A percentile compares a stretch with the other conserved stretches of the same genome.
These are phyloP conservation scores for Calonectria pseudoreteaudii DNA, from an alignment of 2,329 filamentous ascomycete genomes.

Conservation along the genomic window DNA sequence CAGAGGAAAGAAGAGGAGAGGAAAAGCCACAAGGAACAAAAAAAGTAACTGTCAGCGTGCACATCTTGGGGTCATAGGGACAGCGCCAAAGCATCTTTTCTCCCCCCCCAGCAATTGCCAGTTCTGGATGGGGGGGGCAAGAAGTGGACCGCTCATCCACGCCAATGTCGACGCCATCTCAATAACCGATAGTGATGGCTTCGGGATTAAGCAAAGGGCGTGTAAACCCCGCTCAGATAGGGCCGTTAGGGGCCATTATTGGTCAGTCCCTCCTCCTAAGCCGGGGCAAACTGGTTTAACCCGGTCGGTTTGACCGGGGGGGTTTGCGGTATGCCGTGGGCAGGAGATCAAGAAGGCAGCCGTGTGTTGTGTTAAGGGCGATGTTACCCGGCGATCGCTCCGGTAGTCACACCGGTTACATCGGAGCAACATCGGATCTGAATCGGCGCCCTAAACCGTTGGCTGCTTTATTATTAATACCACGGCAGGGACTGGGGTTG, in stretches of 20 bases:
- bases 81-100: constrained; percentile 17
- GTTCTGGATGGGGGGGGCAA: constrained; percentile 13
- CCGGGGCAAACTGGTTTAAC: constrained; percentile 33
- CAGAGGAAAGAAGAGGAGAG: constrained; percentile 1
- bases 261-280: constrained; percentile 34
- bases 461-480: constrained; percentile 11
- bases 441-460: constrained; percentile 16
- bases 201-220: constrained; percentile 30
- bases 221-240: constrained; percentile 36
- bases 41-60: constrained; percentile 9
- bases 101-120: constrained; percentile 6
- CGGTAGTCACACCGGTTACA: constrained; percentile 15
- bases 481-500: constrained; percentile 7
- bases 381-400: constrained; percentile 26
- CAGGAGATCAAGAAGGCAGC: constrained; percentile 1
- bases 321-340: constrained; percentile 7
- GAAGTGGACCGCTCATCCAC: constrained; percentile 26
- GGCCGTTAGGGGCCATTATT: constrained; percentile 26
- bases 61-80: constrained; percentile 26
- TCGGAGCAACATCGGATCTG: constrained; percentile 26
- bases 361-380: constrained; percentile 11
- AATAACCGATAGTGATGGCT: constrained; percentile 23
- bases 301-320: constrained; percentile 14
- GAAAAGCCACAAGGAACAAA: constrained; percentile 2
- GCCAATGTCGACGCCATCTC: constrained; percentile 15